These are phyloP conservation scores for Paracoccidioides lutzii DNA, from an alignment of 2,329 filamentous ascomycete genomes.

Conservation along the genomic window DNA sequence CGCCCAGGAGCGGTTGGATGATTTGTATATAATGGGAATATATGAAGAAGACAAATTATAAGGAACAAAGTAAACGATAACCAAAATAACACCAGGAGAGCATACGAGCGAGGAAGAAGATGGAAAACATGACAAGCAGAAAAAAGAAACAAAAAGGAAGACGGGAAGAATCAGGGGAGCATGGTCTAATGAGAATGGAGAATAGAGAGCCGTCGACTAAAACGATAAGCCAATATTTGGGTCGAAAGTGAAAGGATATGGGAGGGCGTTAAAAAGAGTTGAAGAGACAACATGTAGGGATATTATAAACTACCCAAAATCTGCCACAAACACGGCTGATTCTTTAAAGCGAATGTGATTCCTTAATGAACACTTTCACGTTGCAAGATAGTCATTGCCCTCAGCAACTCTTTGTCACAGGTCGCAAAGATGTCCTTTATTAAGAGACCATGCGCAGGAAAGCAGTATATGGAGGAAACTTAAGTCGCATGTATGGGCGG, in stretches of 20 bases:
- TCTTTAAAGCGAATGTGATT: no score
- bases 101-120: conserved; percentile 24
- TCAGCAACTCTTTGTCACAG: background rate
- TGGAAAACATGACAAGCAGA: conserved; percentile 15
- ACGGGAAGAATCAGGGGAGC: conserved; percentile 2
- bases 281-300: background rate
- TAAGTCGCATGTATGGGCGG: background rate
- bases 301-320: background rate
- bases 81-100: conserved; percentile 17
- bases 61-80: conserved; percentile 16
- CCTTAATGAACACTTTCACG: no score
- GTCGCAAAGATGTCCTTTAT: background rate
- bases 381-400: background rate
- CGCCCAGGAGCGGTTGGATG: no score
- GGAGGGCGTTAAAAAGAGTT: background rate
- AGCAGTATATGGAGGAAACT: background rate
- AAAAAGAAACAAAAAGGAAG: conserved; percentile 15
- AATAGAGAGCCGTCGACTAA: background rate
- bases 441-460: background rate
- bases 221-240: background rate
- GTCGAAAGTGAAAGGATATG: background rate
- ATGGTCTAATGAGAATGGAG: conserved; percentile 6
- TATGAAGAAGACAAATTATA: conserved; percentile 8
- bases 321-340: background rate
- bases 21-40: background rate